Base-by-base conservation (phyloP, 495 filamentous ascomycete genomes). In the Penicillium mononematosum region DNA sequence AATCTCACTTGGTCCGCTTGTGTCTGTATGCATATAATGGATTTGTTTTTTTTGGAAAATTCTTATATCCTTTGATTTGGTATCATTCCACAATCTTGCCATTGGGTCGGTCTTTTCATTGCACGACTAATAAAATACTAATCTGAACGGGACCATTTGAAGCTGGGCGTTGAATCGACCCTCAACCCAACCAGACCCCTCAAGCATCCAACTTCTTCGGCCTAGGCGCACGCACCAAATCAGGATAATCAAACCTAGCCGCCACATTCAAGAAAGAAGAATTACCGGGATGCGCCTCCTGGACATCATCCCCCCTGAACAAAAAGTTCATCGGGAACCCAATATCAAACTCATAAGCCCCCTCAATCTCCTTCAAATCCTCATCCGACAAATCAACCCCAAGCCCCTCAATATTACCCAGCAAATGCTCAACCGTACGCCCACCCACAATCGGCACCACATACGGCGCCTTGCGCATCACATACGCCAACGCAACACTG, bases 391-490 rank as follows among this genome's bases (percentile, higher is more conserved):
- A 71, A 47, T 68, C 59, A 34, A 91, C 48, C 0, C 63, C 70
- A 32, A 91, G 68, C 3, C 84, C 88, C 56, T 86, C 85, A 59
- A 91, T 87, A 62, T 90, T 91, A 45, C 74, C 78, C 71, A 84
- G 81, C 16, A 92, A 61, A 55, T 89, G 83, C 61, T 83, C 80
- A 46, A 87, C 70, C 66, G 83, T 88, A 9, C 85, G 67, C 0
- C 83, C 83, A 16, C 88, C 88, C 24, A 89, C 76, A 60, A 91
- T 88, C 1, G 89, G 88, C 62, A 85, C 88, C 38, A 90, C 86
- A 62, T 91, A 86, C 2, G 87, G 85, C n/a, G 86, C 76, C 72
- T 90, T 91, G 61, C 83, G 79, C 77, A 85, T 81, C 0, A 90
- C 84, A 65, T 92, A 92, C 9, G 88, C 88, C 41, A 90, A 68